phyloP scores from a whole-genome alignment of 2,329 filamentous ascomycete species.

The Onygenales sp. region DNA sequence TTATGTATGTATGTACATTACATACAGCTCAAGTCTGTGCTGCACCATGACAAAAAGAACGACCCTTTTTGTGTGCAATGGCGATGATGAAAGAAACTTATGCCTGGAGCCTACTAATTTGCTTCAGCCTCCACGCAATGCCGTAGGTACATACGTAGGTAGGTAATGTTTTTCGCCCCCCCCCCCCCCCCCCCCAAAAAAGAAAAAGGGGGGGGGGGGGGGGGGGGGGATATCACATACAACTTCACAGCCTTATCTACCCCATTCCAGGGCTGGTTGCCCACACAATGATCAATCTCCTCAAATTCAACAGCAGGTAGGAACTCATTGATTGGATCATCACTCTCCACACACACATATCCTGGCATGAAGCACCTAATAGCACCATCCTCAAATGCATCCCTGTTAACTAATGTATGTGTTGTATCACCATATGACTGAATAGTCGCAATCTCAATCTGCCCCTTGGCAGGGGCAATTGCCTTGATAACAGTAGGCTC shows the following conservation, averaged over 20 bases:
- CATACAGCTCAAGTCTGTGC: too few species aligned
- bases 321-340: slow-evolving; percentile 33
- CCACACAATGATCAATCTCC: slow-evolving; percentile 87
- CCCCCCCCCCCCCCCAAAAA: too few species aligned
- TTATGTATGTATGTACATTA: too few species aligned
- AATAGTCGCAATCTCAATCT: slow-evolving; percentile 63
- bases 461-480: slow-evolving; percentile 43
- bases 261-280: slow-evolving; percentile 85
- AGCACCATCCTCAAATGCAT: slow-evolving; percentile 49
- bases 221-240: slow-evolving; percentile 20
- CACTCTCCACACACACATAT: slow-evolving; percentile 46
- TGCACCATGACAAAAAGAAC: too few species aligned
- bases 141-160: too few species aligned
- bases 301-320: slow-evolving; percentile 59
- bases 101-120: too few species aligned
- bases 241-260: slow-evolving; percentile 55
- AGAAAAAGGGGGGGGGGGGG: too few species aligned
- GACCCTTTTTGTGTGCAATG: too few species aligned
- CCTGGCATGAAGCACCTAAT: slow-evolving; percentile 60
- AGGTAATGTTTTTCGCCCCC: too few species aligned
- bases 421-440: slow-evolving; percentile 83
- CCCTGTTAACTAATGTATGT: slow-evolving; percentile 70
- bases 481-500: slow-evolving; percentile 48
- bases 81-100: too few species aligned
- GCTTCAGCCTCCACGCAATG: too few species aligned